These are phyloP conservation scores for Calonectria naviculata DNA, from an alignment of 2,329 filamentous ascomycete genomes.

Conservation along the genomic window DNA sequence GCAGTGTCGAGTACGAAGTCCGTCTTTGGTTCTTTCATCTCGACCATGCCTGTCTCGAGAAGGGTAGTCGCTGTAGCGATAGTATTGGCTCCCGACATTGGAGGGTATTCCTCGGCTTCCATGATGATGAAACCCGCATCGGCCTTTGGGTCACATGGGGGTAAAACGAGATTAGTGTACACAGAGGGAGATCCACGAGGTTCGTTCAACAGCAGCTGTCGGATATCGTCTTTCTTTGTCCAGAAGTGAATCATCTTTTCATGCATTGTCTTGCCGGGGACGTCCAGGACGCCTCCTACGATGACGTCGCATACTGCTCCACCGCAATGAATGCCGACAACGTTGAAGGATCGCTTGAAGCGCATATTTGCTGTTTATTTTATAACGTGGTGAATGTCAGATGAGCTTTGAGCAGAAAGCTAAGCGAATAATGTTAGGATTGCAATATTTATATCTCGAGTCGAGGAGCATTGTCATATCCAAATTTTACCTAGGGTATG, in stretches of 20 bases:
- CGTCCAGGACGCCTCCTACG: slow-evolving; percentile 29
- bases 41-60: slow-evolving; percentile 29
- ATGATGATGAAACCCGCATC: slow-evolving; percentile 36
- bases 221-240: slow-evolving; percentile 25
- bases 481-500: too few relatives aligned
- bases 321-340: slow-evolving; percentile 30
- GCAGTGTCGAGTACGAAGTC: slow-evolving; percentile 30
- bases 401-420: too few relatives aligned
- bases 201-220: slow-evolving; percentile 29
- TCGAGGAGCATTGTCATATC: too few relatives aligned
- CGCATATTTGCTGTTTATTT: slow-evolving; percentile 11
- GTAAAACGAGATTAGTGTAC: slow-evolving; percentile 29
- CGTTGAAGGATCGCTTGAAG: slow-evolving; percentile 31
- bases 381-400: not conserved
- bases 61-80: slow-evolving; percentile 25
- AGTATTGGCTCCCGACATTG: slow-evolving; percentile 33
- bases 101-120: slow-evolving; percentile 33
- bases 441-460: too few relatives aligned
- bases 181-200: slow-evolving; percentile 28
- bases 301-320: slow-evolving; percentile 35
- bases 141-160: slow-evolving; percentile 27
- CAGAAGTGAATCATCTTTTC: slow-evolving; percentile 33
- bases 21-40: slow-evolving; percentile 30
- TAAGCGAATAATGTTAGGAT: too few relatives aligned
- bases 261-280: slow-evolving; percentile 30